Base-by-base conservation (phyloP, 2,329 filamentous ascomycete genomes). In the Trichoderma harzianum region DNA sequence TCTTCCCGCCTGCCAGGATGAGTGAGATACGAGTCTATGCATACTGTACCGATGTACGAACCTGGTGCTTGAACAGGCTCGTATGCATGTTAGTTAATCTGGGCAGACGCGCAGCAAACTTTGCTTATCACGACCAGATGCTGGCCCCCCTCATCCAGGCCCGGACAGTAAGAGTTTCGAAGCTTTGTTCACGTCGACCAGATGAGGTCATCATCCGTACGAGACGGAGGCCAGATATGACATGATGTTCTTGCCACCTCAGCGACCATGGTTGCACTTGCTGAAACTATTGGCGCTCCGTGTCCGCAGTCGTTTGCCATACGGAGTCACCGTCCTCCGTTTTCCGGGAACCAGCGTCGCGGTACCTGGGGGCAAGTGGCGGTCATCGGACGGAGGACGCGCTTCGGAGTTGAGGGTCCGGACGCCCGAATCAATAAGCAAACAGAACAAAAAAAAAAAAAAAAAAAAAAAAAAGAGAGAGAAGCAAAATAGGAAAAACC, bases 201-300 rank as follows among this genome's bases (percentile, higher is more conserved):
- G 57, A 69, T 62, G 66, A 62, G 66, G 66, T 69, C 66, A 69
- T 69, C 36, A 53, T 61, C 39, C 39, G 34, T 69, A 69, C 55
- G 55, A 69, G 66, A 62, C 39, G 57, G 21, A 62, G 24, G 57
- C 34, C 47, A n/a, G 34, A 28, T 34, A 69, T 62, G 66, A 62
- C 66, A 69, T 36, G 66, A 53, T 69, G 66, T 21, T 62, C 57
- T 69, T 69, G 66, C 66, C 66, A 69, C 66, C 28, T 55, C 62
- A 65, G 63, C 63, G 26, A 47, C 63, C 18, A n/a, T 69, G 66
- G 66, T 36, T 32, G 39, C 66, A 53, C 57, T 53, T 69, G 39
- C 36, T 62, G 66, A 53, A 62, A 69, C 66, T 69, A 69, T 62
- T 69, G 66, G 66, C 43, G 39, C 55, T 69, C 66, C 66, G 53